A percentile compares a stretch with the other conserved stretches of the same genome.
Evolutionary conservation across 2,329 filamentous ascomycete species (phyloP).

Genomic region (Ploettnerulaceae sp.): DNA sequence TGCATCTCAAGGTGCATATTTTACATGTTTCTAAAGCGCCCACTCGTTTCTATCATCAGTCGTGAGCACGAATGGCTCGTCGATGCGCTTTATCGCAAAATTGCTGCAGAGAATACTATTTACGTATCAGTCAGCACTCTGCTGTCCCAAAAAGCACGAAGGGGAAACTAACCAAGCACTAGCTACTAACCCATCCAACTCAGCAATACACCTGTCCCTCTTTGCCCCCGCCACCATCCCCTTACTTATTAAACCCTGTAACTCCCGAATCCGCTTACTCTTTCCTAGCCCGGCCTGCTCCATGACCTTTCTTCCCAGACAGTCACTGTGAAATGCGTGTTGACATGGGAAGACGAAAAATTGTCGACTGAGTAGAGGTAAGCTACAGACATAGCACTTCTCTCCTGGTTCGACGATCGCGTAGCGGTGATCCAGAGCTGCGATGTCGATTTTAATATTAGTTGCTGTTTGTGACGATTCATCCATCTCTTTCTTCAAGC

Average conservation of each 20-base stretch:
- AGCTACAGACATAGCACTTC: slow-evolving; percentile 80
- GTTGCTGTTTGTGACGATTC: slow-evolving; percentile 82
- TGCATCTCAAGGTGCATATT: neutral
- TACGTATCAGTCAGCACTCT: neutral
- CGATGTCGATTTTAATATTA: slow-evolving; percentile 88
- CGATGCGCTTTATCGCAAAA: slow-evolving; percentile 87
- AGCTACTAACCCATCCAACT: slow-evolving; percentile 88
- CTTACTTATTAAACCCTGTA: slow-evolving; percentile 78
- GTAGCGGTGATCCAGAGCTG: slow-evolving; percentile 79
- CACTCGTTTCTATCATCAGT: slow-evolving; percentile 76
- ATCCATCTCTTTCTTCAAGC: slow-evolving; percentile 90
- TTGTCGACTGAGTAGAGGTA: slow-evolving; percentile 82
- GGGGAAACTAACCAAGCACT: slow-evolving; percentile 67
- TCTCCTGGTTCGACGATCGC: slow-evolving; percentile 96
- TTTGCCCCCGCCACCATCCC: slow-evolving; percentile 64
- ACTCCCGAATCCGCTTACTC: slow-evolving; percentile 74
- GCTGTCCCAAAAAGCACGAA: slow-evolving; percentile 3
- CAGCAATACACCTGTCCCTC: slow-evolving; percentile 77
- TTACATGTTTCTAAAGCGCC: slow-evolving; percentile 49
- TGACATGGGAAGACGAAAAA: slow-evolving; percentile 99
- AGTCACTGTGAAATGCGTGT: slow-evolving; percentile 96
- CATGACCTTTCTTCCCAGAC: slow-evolving; percentile 78
- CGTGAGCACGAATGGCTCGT: slow-evolving; percentile 80
- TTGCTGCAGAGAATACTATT: slow-evolving; percentile 86
- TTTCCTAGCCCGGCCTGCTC: slow-evolving; percentile 73